phyloP scores from a whole-genome alignment of 192 early-diverging fungal species.

The Phycomyces nitens region DNA sequence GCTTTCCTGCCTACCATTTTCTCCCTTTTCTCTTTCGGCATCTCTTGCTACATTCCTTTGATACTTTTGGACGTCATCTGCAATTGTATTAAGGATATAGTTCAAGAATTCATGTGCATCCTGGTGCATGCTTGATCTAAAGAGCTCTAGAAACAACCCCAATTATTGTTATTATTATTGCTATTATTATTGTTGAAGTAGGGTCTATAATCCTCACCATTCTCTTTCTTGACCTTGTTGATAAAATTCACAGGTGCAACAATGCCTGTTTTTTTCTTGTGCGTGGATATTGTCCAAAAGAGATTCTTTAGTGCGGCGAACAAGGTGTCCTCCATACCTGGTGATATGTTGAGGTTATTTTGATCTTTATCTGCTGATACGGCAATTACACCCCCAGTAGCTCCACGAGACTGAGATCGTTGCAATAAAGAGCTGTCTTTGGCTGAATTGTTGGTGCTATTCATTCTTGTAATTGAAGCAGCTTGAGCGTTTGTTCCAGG shows the following conservation, averaged over 20 bases:
- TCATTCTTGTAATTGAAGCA: background rate
- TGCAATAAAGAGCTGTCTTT: background rate
- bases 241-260: slow-evolving; percentile 85
- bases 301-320: slow-evolving; percentile 82
- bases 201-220: slow-evolving; percentile 55
- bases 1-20: slow-evolving; percentile 13
- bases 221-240: slow-evolving; percentile 86
- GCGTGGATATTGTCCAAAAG: slow-evolving; percentile 77
- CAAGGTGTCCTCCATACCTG: slow-evolving; percentile 74
- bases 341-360: slow-evolving; percentile 11
- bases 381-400: background rate
- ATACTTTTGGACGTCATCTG: slow-evolving; percentile 76
- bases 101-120: slow-evolving; percentile 99
- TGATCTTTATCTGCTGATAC: slow-evolving; percentile 14
- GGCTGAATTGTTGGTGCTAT: slow-evolving; percentile 5
- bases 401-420: background rate
- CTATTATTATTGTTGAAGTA: too few relatives aligned
- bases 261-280: slow-evolving; percentile 80
- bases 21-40: slow-evolving; percentile 20
- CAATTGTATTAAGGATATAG: slow-evolving; percentile 88
- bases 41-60: slow-evolving; percentile 43
- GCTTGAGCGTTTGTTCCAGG: background rate
- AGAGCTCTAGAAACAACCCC: slow-evolving; percentile 62
- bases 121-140: slow-evolving; percentile 92
- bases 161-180: too few relatives aligned